Evolutionary conservation across 1,139 yeast species (phyloP), one percentile per base, ranked within the genome.

Genomic region (Blastobotrys buckinghamii): DNA sequence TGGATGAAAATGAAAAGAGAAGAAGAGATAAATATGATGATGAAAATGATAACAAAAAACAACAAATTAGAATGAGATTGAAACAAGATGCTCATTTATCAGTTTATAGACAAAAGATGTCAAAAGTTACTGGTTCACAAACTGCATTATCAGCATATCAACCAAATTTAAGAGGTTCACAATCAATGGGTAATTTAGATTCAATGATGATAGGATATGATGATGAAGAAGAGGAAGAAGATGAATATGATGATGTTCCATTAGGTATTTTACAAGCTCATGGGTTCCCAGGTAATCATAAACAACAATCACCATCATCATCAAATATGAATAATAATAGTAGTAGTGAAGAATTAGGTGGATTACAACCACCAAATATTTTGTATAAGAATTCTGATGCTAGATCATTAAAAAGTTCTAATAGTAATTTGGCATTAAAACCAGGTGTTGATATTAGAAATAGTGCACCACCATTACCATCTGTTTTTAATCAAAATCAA

Each of bases 101-200:
- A 6, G 66, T 67, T 16, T 70, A 70, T 52, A 63, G 74, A n/a
- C 74, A 70, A 51, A 67, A 67, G 49, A 70, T 70, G 73, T 68
- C 66, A 47, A 66, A 66, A 46, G 58, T 67, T 33, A 65, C 70
- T 16, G 72, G 72, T n/a, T 55, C 62, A 2, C 61, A 59, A 36
- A 54, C 62, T 49, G 56, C 48, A 15, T 45, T 53, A 32, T 50
- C 54, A 16, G 41, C 55, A 19, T 53, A 54, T 39, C 44, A 46
- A 36, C 42, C 51, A 7, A 45, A 43, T 2, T 37, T 50, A 35
- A 50, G 58, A 8, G 47, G 39, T 5, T 39, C 47, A 20, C 52
- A 48, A 33, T 44, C 47, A 3, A 39, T 39, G 42, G 52, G 51
- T 48, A 37, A 50, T 20, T 42, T 43, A 29, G 53, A 49, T 42